Evolutionary conservation across 1,139 yeast genomes (phyloP).

Genomic region (Meyerozyma carpophila): DNA sequence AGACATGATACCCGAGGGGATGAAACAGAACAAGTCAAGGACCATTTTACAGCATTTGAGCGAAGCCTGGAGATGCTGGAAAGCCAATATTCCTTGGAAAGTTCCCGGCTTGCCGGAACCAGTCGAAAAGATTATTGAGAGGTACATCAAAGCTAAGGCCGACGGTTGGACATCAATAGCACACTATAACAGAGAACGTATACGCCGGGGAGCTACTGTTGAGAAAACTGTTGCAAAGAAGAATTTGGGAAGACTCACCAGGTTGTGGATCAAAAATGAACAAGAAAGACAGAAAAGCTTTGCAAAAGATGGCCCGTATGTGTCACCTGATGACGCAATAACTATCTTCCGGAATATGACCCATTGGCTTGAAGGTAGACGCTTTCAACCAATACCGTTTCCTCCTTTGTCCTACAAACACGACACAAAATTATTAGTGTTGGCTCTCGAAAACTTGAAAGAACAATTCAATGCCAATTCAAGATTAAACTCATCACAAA

Average conservation of each 20-base stretch:
- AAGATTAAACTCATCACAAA: slow-evolving; percentile 75
- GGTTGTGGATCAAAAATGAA: slow-evolving; percentile 89
- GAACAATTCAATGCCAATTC: slow-evolving; percentile 82
- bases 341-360: slow-evolving; percentile 83
- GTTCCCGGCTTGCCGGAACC: slow-evolving; percentile 97
- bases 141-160: slow-evolving; percentile 92
- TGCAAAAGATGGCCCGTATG: slow-evolving; percentile 83
- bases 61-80: slow-evolving; percentile 99
- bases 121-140: slow-evolving; percentile 74
- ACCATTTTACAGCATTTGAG: slow-evolving; percentile 89
- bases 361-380: slow-evolving; percentile 85
- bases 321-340: slow-evolving; percentile 85
- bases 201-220: slow-evolving; percentile 80
- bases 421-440: slow-evolving; percentile 81
- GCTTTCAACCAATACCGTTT: slow-evolving; percentile 84
- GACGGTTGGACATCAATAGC: slow-evolving; percentile 97
- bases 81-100: slow-evolving; percentile 96
- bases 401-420: slow-evolving; percentile 92
- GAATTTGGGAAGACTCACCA: slow-evolving; percentile 84
- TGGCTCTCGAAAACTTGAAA: slow-evolving; percentile 85
- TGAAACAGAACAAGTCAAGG: slow-evolving; percentile 81
- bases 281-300: slow-evolving; percentile 82
- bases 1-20: slow-evolving; percentile 96
- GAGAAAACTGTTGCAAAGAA: slow-evolving; percentile 93
- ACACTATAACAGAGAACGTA: slow-evolving; percentile 85